Evolutionary conservation across 176 grass and related monocot species (phyloP).

Genomic region (Guadua angustifolia): DNA sequence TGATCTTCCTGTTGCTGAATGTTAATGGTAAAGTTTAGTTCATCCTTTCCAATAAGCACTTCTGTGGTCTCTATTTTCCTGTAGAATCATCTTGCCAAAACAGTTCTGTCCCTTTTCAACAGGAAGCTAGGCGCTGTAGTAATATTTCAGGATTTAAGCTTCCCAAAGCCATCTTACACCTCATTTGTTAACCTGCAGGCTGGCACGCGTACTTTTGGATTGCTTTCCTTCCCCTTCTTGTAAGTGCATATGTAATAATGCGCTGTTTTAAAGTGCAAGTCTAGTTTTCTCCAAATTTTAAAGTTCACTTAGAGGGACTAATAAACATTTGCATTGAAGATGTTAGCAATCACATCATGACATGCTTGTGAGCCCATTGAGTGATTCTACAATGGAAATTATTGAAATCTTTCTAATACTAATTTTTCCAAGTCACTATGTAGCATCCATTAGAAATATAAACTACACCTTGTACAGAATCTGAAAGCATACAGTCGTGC

Average conservation of each 20-base stretch:
- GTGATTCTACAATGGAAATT: conserved; percentile 1
- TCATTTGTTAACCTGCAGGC: conserved; percentile 59
- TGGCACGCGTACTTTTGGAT: conserved; percentile 99
- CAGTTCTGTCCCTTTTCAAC: neutral
- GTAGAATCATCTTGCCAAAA: neutral
- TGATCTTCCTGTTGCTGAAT: conserved; percentile 93
- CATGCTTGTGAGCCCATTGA: conserved; percentile 1
- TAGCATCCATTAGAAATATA: neutral
- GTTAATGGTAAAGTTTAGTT: conserved; percentile 69
- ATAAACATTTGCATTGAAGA: neutral
- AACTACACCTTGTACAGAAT: neutral
- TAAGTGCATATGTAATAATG: conserved; percentile 52
- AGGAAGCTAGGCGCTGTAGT: neutral
- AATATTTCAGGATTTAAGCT: conserved; percentile 21
- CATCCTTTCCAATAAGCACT: conserved; percentile 1
- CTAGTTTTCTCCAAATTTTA: conserved; percentile 26
- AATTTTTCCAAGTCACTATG: neutral
- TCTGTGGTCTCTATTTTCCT: neutral
- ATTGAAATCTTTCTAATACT: neutral
- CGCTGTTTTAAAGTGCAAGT: neutral
- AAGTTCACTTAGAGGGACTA: neutral
- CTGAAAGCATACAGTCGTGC: neutral
- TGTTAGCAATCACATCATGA: neutral
- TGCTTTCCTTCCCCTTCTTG: conserved; percentile 81
- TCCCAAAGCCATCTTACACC: conserved; percentile 20